phyloP scores from a whole-genome alignment of 23 red algal species.

The Chondrus crispus region DNA sequence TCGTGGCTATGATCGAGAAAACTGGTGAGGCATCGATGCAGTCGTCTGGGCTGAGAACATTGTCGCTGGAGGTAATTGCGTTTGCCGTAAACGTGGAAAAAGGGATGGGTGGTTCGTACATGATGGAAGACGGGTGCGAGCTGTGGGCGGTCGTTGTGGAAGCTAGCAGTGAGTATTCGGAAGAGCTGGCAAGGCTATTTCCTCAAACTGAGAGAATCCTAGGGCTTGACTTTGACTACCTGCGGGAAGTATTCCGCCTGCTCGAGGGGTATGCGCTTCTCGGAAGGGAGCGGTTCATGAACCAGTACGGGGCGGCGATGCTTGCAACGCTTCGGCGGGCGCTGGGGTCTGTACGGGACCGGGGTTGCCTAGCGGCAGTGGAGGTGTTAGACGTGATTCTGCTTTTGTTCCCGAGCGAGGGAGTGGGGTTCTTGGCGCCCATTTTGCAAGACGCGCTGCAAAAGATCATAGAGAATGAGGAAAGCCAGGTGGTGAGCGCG shows the following conservation, averaged over 20 bases:
- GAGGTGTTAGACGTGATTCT: constrained; percentile 52
- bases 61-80: constrained; percentile 8
- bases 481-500: constrained; percentile 30
- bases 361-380: constrained; percentile 56
- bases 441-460: background rate
- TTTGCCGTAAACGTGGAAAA: constrained; percentile 19
- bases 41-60: background rate
- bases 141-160: constrained; percentile 43
- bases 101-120: constrained; percentile 33
- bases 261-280: constrained; percentile 63
- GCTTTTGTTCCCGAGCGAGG: constrained; percentile 22
- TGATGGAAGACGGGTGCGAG: constrained; percentile 74
- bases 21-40: background rate
- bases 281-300: constrained; percentile 60
- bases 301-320: constrained; percentile 15
- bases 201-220: constrained; percentile 15
- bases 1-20: constrained; percentile 45
- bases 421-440: constrained; percentile 4
- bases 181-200: constrained; percentile 31
- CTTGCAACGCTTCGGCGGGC: background rate
- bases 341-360: constrained; percentile 42
- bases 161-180: constrained; percentile 26
- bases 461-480: constrained; percentile 13
- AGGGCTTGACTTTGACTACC: constrained; percentile 50
- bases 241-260: constrained; percentile 30